Evolutionary conservation across 2,329 filamentous ascomycete genomes (phyloP), one percentile per base, ranked within the genome.

Genomic region (Didymella keratinophila): DNA sequence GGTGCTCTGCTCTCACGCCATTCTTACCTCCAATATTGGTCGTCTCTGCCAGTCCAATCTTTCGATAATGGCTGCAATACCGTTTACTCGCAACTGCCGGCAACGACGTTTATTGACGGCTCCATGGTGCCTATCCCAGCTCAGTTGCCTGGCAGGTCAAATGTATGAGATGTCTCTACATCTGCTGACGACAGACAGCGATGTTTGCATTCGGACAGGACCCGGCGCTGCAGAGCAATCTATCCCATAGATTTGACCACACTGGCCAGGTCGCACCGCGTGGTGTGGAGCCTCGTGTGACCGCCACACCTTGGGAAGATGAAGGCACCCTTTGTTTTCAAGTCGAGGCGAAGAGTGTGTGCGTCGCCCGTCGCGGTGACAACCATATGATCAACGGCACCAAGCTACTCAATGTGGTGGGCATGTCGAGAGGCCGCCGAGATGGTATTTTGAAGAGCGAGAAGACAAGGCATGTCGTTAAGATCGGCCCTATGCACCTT

Each of bases 381-480:
- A 98, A 97, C 78, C 92, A 97, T 80, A 97, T 99, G 92, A 97
- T 99, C 78, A 99, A 98, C 72, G 95, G 95, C 18, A 99, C 95
- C 1, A 99, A 98, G 78, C 83, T 99, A 56, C 81, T 98, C 57
- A 99, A 99, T 67, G 95, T 99, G 52, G 95, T 95, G 49, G 94
- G 94, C 12, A 99, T 99, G 95, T 98, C 95, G 14, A 87, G 95
- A 76, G 95, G 95, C 54, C 89, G 95, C 65, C 87, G 95, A 71
- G 95, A 99, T 74, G 95, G 95, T 45, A 98, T 99, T 67, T 80
- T 99, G 58, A 99, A 99, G 81, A 97, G 94, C 76, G 95, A 98
- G 79, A 99, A 98, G 79, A 87, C 93, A 56, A 89, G 95, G 67
- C 93, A 97, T 78, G 95, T 98, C 12, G 95, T 98, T 60, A 99